Base-by-base conservation (phyloP, 495 filamentous ascomycete species). In the Melanomma pulvis-pyrius region DNA sequence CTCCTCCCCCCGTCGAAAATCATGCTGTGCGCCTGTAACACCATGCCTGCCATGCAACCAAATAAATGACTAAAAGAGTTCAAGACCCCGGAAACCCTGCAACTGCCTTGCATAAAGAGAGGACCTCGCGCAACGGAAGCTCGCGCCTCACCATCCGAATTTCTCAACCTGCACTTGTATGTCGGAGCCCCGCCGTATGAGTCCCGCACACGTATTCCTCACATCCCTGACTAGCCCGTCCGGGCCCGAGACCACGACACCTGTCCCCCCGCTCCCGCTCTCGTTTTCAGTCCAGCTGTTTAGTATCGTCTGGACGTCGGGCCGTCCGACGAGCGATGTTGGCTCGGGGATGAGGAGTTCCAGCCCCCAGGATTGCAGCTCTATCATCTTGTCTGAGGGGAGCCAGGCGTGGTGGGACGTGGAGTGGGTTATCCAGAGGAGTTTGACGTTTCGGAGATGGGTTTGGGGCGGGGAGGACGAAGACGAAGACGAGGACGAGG, bases 371-470 rank as follows among this genome's bases (percentile, higher is more conserved):
- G 73, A 63, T 28, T 76, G 71, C 15, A 84, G 68, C 59, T 84
- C 77, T 22, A 76, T 63, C 8, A 85, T 69, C 58, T 80, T 75
- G 39, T 81, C 74, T 17, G 72, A 63, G 0, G 79, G 75, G 17
- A 87, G 57, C 86, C 85, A 87, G 2, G 73, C 74, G 15, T 76
- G 71, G 58, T 86, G 85, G 13, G 73, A 74, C 9, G 74, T 59
- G 5, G 83, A 74, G 63, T 83, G 83, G 24, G 82, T 78, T 8
- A 87, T 75, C 85, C 84, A 87, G 39, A 88, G 78, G n/a, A 88
- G 71, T 53, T 80, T 74, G 0, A 86, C 78, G 56, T 76, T 80
- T 24, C 39, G 69, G 58, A 29, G 29, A 22, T 21, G 8, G n/a
- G 9, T 44, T 44, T 19, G 11, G 8, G 11, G 26, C 8, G n/a